Evolutionary conservation across 2,329 filamentous ascomycete genomes (phyloP).

Genomic region (Botrytis galanthina): DNA sequence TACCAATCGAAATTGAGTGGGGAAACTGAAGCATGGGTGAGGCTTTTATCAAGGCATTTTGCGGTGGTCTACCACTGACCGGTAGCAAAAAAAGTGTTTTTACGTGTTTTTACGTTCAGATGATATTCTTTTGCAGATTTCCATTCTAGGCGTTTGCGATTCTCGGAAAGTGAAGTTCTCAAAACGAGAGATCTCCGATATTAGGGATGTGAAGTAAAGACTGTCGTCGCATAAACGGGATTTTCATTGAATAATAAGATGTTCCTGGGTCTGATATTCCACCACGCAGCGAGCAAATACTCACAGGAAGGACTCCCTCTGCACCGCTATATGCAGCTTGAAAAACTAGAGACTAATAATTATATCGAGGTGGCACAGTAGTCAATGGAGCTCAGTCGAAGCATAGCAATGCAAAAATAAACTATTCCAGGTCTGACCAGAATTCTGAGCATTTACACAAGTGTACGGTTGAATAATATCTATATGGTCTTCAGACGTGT

Average conservation of each 20-base stretch:
- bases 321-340: not conserved
- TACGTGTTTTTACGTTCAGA: too few relatives aligned
- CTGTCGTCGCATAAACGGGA: not conserved
- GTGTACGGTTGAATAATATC: not conserved
- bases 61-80: not conserved
- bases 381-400: not conserved
- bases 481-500: not conserved
- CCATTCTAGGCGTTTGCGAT: not conserved
- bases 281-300: not conserved
- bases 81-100: too few relatives aligned
- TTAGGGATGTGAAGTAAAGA: not conserved
- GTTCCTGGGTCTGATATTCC: not conserved
- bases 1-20: not conserved
- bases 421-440: not conserved
- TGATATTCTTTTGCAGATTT: not conserved
- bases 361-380: not conserved
- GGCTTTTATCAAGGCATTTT: not conserved
- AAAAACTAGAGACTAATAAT: not conserved
- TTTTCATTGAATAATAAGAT: not conserved
- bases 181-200: not conserved
- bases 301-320: not conserved
- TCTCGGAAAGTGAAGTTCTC: not conserved
- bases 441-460: not conserved
- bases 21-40: too few relatives aligned
- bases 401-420: too few relatives aligned